Conservation (phyloP, 176 grass and related monocot genomes). For the Eragrostis curvula region DNA sequence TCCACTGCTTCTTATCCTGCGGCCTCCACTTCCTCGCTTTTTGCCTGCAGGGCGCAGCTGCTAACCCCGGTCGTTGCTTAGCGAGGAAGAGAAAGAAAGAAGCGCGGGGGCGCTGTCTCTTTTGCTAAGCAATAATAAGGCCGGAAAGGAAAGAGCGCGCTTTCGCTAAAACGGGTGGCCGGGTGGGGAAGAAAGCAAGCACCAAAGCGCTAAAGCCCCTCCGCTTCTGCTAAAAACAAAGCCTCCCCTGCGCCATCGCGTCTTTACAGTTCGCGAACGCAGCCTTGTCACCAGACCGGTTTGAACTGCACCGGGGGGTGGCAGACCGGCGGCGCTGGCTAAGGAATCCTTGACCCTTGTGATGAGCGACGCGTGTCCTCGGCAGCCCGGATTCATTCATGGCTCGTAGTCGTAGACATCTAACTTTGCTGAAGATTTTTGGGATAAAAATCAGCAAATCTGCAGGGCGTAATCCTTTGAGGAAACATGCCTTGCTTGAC, state of each 20-base stretch:
- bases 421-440: background rate
- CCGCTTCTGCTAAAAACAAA: constrained; percentile 11
- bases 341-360: background rate
- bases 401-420: background rate
- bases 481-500: background rate
- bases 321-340: background rate
- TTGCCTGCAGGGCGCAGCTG: constrained; percentile 17
- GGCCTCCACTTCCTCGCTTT: constrained; percentile 6
- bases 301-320: background rate
- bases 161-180: constrained; percentile 16
- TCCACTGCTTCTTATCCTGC: constrained; percentile 2
- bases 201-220: constrained; percentile 48
- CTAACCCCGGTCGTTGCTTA: constrained; percentile 32
- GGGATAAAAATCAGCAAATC: background rate
- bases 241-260: background rate
- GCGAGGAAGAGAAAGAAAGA: constrained; percentile 45
- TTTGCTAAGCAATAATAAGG: background rate
- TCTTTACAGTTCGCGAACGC: background rate
- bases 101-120: constrained; percentile 11
- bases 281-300: constrained; percentile 25
- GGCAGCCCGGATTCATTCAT: background rate
- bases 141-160: background rate
- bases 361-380: background rate
- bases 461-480: background rate
- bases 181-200: constrained; percentile 9